phyloP scores from a whole-genome alignment of 176 grass and related monocot genomes.

The Dendrocalamus sinicus region DNA sequence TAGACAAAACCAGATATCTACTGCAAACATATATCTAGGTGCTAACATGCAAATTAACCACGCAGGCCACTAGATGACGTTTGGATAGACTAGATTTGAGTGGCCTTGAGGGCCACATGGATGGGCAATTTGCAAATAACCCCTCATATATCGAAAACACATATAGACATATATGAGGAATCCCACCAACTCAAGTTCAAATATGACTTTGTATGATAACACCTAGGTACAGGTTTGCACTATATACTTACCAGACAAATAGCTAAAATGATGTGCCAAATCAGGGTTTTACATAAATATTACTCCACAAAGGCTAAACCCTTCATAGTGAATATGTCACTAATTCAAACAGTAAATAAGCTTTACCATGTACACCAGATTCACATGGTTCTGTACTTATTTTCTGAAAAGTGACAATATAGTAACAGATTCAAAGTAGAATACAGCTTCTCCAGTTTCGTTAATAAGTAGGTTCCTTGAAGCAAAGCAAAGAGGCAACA shows the following conservation, averaged over 20 bases:
- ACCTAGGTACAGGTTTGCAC: background rate
- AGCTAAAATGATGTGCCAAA: background rate
- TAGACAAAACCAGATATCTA: background rate
- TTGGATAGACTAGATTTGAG: no score
- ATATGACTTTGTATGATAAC: background rate
- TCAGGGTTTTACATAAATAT: background rate
- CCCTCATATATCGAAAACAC: background rate
- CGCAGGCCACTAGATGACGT: no score
- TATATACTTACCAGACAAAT: background rate
- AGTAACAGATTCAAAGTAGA: constrained; percentile 16
- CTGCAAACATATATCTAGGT: no score
- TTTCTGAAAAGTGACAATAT: background rate
- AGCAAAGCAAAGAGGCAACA: background rate
- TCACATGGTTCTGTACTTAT: background rate
- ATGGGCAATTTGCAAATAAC: background rate
- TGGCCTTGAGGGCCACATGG: background rate
- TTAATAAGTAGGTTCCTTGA: background rate
- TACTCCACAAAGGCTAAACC: background rate
- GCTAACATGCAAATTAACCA: no score
- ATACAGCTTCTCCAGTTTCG: background rate
- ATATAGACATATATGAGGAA: background rate
- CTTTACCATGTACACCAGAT: background rate
- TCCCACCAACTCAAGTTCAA: background rate
- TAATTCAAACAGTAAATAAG: background rate
- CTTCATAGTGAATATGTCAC: background rate